Base-by-base conservation (phyloP, 2,329 filamentous ascomycete species). In the Thielaviopsis punctulata region DNA sequence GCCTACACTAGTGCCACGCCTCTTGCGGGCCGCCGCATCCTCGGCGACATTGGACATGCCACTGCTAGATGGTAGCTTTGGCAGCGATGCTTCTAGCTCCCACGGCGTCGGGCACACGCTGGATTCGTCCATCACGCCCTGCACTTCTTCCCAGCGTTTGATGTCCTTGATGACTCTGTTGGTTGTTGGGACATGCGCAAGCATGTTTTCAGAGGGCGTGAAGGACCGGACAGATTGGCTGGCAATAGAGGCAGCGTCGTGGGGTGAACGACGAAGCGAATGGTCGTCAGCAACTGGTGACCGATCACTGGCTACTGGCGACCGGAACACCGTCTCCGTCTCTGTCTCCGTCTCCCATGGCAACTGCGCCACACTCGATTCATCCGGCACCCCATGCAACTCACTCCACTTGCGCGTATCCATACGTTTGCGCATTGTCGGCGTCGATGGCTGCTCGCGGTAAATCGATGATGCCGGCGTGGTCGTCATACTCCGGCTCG, bases 131-230 rank as follows among this genome's bases (percentile, higher is more conserved):
- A 33, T 30, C 9, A 52, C 45, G 23, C 51, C 51, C 22, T 52
- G 51, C 3, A 52, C 43, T n/a, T 52, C 51, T 41, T 52, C 51
- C 51, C 51, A 52, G 4, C 33, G 44, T 23, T 52, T 52, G 25
- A 18, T 24, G 22, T 52, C 45, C 18, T 52, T 52, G 30, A n/a
- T 12, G 12, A 36, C 13, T n/a, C 30, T 36, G 30, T 15, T 9
- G 13, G 13, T 15, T 15, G 13, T n/a, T 8, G 27, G 44, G 12
- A 47, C 19, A n/a, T 45, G 51, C 9, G 44, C 22, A 9, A 25
- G 13, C 10, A n/a, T 33, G 6, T 33, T 45, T 22, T 52, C 51
- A 9, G 51, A 52, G 12, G 51, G 44, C 21, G 45, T 18, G 4
- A 30, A 41, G 19, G 41, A 46, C 3, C 27, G 27, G 12, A 52